Evolutionary conservation across 2,329 filamentous ascomycete genomes (phyloP), one percentile per base, ranked within the genome.

Genomic region (Teratosphaeria gauchensis): DNA sequence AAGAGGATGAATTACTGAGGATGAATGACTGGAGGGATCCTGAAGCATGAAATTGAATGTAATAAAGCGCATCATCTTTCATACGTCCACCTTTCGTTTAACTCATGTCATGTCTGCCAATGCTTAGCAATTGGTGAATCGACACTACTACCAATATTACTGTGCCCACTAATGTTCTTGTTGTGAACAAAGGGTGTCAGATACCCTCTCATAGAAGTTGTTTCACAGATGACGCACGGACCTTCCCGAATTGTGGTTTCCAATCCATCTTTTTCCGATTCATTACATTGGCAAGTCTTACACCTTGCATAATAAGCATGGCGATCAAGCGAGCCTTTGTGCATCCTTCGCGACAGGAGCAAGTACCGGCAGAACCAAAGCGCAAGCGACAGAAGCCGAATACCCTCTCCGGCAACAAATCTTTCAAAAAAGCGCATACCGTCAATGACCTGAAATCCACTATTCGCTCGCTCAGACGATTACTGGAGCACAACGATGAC

Each of bases 371-470:
- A 51, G 60, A 61, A 24, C 51, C 57, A 1, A 51, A 59, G 9
- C 58, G 59, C 53, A 68, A 70, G 53, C 62, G 59, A 42, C 62
- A 62, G 38, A 67, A 68, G 38, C 62, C 65, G 51, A 61, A 64
- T 57, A 59, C 65, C 42, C 59, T 64, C 53, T 58, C 59, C 48
- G 59, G 62, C 57, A 31, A 58, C 57, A 64, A 65, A 54, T 66
- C 66, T 28, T 64, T 62, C 57, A 67, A 66, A n/a, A 71, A 68
- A 54, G 61, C 66, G 51, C 64, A 69, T 57, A 68, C 73, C 28
- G 69, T 84, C 51, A 82, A 82, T 69, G 82, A 82, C 68, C 78
- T 88, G 57, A 90, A 88, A 75, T 88, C 88, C 73, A 82, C 86
- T 52, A 84, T 84, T 59, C 81, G 89, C 56, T 84, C 85, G 56